Base-by-base conservation (phyloP, 1,284 basidiomycete genomes). In the Hymenochaete sp. region DNA sequence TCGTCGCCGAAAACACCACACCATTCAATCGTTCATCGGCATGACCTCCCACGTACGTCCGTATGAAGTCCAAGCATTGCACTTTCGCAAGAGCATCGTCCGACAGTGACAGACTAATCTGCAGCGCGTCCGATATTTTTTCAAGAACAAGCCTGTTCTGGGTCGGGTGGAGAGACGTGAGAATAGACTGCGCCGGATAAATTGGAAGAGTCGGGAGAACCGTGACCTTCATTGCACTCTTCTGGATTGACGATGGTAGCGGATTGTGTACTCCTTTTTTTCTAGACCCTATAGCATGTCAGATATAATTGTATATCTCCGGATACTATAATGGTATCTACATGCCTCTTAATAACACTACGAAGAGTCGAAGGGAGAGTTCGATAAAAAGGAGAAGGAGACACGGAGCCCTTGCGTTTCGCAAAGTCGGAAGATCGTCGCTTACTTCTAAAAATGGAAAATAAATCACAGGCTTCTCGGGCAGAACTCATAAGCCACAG, bases 31-130 rank as follows among this genome's bases (percentile, higher is more conserved):
- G 55, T 25, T 70, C 65, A 13, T 68, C 64, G 4, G 81, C 78
- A 1, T 59, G 59, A 53, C 81, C 75, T 50, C 67, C 67, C 4
- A 68, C 71, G 48, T 80, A 85, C 3, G 74, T 73, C 5, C 70
- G 61, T 37, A 85, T 31, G 55, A 82, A 84, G 2, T 59, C 56
- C 22, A 62, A 61, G 2, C 71, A 68, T 0, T 72, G 62, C 0
- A 67, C 54, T 0, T 63, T 66, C 47, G 75, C 64, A 7, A 66
- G 65, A 51, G 76, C 72, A 0, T 60, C 53, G 11, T 70, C 59
- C 9, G 75, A 69, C 10, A 81, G 58, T 4, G 66, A 56, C 5
- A 80, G 65, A 4, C 65, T 62, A 45, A 70, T 62, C 9, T 58
- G 54, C 8, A 82, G 62, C n/a, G 70, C 64, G 9, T 62, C 59